phyloP scores from a whole-genome alignment of 129 eudicot species.

The Rutidosis leptorrhynchoides region DNA sequence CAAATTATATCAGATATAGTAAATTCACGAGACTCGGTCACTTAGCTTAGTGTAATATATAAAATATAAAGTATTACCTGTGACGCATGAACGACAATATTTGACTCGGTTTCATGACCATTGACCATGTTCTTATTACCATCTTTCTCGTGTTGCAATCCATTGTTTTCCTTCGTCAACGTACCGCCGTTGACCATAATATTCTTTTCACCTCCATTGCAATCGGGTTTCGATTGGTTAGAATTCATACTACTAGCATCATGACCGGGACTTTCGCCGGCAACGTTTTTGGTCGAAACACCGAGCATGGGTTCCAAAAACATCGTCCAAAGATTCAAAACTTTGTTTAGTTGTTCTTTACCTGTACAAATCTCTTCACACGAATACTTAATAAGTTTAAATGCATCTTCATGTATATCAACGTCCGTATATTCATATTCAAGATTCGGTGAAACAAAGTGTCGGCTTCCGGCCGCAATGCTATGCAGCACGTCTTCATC shows the following conservation, averaged over 20 bases:
- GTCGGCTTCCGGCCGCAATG: slow-evolving; percentile 75
- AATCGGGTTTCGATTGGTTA: slow-evolving; percentile 39
- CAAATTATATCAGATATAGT: neutral
- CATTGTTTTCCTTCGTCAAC: slow-evolving; percentile 40
- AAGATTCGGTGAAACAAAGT: slow-evolving; percentile 58
- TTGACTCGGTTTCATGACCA: too few relatives aligned
- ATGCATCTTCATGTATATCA: slow-evolving; percentile 74
- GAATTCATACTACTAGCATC: slow-evolving; percentile 37
- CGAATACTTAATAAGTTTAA: slow-evolving; percentile 71
- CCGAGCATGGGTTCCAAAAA: slow-evolving; percentile 88
- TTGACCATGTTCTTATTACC: slow-evolving; percentile 19
- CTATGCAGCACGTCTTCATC: slow-evolving; percentile 72
- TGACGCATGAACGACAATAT: slow-evolving; percentile 33
- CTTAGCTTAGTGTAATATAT: too few relatives aligned
- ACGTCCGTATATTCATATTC: slow-evolving; percentile 56
- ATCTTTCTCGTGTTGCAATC: slow-evolving; percentile 30
- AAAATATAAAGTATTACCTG: slow-evolving; percentile 63
- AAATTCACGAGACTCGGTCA: neutral
- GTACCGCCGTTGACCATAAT: slow-evolving; percentile 42
- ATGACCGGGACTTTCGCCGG: slow-evolving; percentile 39
- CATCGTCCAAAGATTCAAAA: slow-evolving; percentile 70
- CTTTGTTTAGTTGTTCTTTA: slow-evolving; percentile 79
- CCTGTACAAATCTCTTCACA: slow-evolving; percentile 81
- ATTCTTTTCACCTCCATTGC: slow-evolving; percentile 55
- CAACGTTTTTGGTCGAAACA: slow-evolving; percentile 30